A percentile compares a stretch with the other conserved stretches of the same genome.
Evolutionary conservation across 148 eudicot species (phyloP).

Genomic region (Oxyria digyna): DNA sequence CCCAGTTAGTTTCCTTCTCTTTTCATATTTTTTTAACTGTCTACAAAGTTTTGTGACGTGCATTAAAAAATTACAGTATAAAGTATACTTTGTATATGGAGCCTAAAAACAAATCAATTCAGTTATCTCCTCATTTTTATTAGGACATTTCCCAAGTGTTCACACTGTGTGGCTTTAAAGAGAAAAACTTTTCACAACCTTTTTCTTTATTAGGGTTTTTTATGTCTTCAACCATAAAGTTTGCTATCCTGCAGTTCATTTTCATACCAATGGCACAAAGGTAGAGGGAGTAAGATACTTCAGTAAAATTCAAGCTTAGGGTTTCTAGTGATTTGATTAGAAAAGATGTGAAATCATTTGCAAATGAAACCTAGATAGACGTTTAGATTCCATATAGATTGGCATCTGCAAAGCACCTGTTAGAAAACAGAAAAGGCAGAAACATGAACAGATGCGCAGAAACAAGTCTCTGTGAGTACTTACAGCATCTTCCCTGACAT

Average conservation of each 20-base stretch:
- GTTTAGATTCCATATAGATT: too few relatives aligned
- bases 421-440: not conserved
- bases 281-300: too few relatives aligned
- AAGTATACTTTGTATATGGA: not conserved
- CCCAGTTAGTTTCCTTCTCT: not conserved
- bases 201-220: not conserved
- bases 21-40: not conserved
- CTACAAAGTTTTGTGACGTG: not conserved
- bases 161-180: not conserved
- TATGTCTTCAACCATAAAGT: not conserved
- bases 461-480: conserved; percentile 9
- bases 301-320: too few relatives aligned
- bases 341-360: not conserved
- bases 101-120: not conserved
- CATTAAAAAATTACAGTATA: not conserved
- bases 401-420: too few relatives aligned
- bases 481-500: conserved; percentile 62
- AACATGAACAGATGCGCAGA: not conserved
- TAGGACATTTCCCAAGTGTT: not conserved
- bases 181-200: not conserved
- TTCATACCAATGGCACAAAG: not conserved
- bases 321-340: too few relatives aligned
- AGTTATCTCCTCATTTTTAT: not conserved
- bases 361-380: not conserved
- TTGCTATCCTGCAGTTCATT: not conserved